phyloP scores from a whole-genome alignment of 2,329 filamentous ascomycete genomes.

The Phaeosphaeria sp. region DNA sequence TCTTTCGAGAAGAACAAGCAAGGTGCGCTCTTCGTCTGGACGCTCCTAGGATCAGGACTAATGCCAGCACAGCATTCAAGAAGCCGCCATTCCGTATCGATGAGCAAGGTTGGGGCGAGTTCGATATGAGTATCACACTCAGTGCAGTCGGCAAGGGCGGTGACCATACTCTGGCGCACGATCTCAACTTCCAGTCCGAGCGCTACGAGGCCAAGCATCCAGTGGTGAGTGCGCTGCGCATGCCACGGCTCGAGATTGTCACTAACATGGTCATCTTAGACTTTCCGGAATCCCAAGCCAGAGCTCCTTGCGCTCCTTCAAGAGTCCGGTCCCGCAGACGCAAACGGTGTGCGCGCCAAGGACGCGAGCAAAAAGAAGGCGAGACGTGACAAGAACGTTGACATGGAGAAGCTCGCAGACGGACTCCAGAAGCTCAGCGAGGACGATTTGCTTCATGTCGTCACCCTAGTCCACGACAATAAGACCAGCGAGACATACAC shows the following conservation, averaged over 20 bases:
- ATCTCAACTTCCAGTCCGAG: slow-evolving; percentile 86
- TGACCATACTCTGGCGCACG: slow-evolving; percentile 80
- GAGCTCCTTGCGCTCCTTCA: slow-evolving; percentile 79
- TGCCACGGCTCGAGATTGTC: neutral
- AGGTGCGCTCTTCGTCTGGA: slow-evolving; percentile 60
- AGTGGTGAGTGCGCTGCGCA: slow-evolving; percentile 61
- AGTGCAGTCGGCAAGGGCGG: slow-evolving; percentile 84
- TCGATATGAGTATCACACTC: slow-evolving; percentile 89
- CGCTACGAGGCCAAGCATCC: slow-evolving; percentile 83
- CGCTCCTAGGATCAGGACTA: neutral
- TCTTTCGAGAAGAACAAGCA: slow-evolving; percentile 88
- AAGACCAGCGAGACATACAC: slow-evolving; percentile 94
- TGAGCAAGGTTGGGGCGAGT: slow-evolving; percentile 98
- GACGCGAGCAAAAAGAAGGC: slow-evolving; percentile 78
- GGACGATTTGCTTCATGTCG: slow-evolving; percentile 91
- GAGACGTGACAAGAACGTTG: slow-evolving; percentile 70
- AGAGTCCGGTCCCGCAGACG: slow-evolving; percentile 79
- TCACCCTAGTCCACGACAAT: slow-evolving; percentile 98
- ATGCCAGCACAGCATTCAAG: slow-evolving; percentile 62
- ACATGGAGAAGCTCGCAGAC: slow-evolving; percentile 97
- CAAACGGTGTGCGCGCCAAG: slow-evolving; percentile 70
- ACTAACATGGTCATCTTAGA: slow-evolving; percentile 49
- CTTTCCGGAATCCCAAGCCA: slow-evolving; percentile 92
- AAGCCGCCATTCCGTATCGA: slow-evolving; percentile 86
- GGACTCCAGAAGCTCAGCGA: slow-evolving; percentile 87